Evolutionary conservation across 805 yeast species (phyloP), one percentile per base, ranked within the genome.

Genomic region (Kockiozyma suomiensis): DNA sequence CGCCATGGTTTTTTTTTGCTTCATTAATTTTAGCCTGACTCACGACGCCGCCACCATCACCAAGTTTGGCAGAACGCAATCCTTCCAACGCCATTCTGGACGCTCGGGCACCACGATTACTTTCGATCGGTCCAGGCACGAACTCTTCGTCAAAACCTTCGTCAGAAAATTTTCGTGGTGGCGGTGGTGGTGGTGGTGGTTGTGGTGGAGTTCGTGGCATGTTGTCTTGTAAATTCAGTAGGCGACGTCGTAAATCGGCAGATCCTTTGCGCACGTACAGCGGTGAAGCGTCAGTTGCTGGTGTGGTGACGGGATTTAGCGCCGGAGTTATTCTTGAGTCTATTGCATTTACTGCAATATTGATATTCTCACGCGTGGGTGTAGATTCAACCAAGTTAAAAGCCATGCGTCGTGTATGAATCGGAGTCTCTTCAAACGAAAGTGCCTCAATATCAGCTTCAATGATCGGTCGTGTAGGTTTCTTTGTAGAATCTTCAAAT

Each of bases 121-220:
- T 21, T 28, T 33, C 52, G 25, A 49, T 40, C 3, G 52, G 52
- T 10, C 52, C 52, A 10, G 33, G 33, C 21, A 13, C 25, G 21
- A 49, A 49, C 33, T 49, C 52, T 19, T 37, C 52, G 25, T 35
- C 43, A 49, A 35, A 49, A 6, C 21, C 35, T 5, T 49, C 43
- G 6, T 47, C 41, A 12, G 12, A 8, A 5, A 28, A 47, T 33
- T 47, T 33, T 19, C n/a, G n/a, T n/a, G n/a, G n/a, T n/a, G n/a
- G 42, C 42, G 3, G 38, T 33, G 12, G 42, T 4, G 3, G 4
- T 5, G 13, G 42, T 7, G 17, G 19, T 12, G 19, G 10, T 17
- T n/a, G 42, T 2, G 19, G 4, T n/a, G 45, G 53, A 17, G 53
- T 13, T 6, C 32, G 32, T 25, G 54, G 54, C 19, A 37, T 50